Base-by-base conservation (phyloP, 148 eudicot genomes). In the Dysphania ambrosioides region DNA sequence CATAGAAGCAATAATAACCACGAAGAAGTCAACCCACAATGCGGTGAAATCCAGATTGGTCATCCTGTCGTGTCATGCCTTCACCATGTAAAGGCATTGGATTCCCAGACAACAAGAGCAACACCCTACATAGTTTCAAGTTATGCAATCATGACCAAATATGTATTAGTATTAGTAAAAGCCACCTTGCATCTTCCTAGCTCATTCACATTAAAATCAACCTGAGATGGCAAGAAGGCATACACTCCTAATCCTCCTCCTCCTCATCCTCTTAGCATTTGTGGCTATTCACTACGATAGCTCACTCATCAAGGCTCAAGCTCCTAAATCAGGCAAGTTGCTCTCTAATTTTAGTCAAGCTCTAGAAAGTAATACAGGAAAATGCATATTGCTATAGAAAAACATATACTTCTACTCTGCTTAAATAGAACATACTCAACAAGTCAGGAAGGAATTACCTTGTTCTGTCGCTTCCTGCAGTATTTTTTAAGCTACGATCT, bases 11-110 rank as follows among this genome's bases (percentile, higher is more conserved):
- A 85, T 87, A 79, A 87, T 87, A 64, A 75, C 79, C 41, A 72
- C 68, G 65, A 70, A 79, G 85, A 85, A 83, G 83, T 81, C 87
- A 83, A 81, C 72, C 71, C 81, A 83, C 78, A 78, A 77, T 84
- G 79, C 79, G 72, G 66, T 73, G 71, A 74, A 74, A 75, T 30
- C 60, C 77, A 69, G 74, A 69, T 41, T 60, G 41, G 69, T 55
- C 32, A 72, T 65, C 72, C 56, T 74, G 23, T 30, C 71, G 59
- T 61, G 58, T 49, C 73, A 68, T 68, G 65, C 47, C 49, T 47
- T 30, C 40, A 70, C 59, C 41, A 70, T 67, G 72, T 51, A 81
- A 77, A 61, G 81, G 83, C 88, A 83, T 84, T 44, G 75, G 79
- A 84, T 87, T 75, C 78, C 83, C 78, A 64, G 36, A 74, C 83